Base-by-base conservation (phyloP, 2,329 filamentous ascomycete genomes). In the Exophiala alcalophila region DNA sequence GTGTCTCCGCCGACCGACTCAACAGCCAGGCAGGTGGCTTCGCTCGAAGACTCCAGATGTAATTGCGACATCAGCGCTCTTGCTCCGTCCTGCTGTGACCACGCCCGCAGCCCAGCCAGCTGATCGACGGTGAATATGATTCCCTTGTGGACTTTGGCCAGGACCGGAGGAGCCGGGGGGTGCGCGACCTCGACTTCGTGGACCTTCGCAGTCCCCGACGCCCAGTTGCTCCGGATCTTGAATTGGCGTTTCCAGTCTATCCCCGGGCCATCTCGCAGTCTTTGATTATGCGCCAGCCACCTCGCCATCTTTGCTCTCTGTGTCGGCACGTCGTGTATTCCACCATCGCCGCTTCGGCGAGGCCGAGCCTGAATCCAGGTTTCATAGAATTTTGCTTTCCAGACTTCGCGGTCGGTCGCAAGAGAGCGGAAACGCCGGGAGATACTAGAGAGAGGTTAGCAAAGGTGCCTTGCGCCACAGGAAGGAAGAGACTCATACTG, bases 241-340 rank as follows among this genome's bases (percentile, higher is more conserved):
- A 94, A 97, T 57, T 92, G 85, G 49, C 78, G 77, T 69, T 94
- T 94, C 90, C 90, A 96, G 59, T 92, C 79, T 32, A 77, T 81
- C 14, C 66, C 58, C 4, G 60, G 63, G 9, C 71, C 71, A 45
- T 67, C 65, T 41, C 65, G 67, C 15, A 84, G 72, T 5, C 77
- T 59, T 46, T 76, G 71, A 25, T 75, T 69, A 49, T 84, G 78
- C 36, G 81, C 76, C 23, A 80, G 63, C 80, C 80, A 83, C 61
- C 71, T 76, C 9, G 78, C 76, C 6, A 74, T 58, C 40, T 70
- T 76, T 3, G 76, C 77, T 1, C 74, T 74, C 51, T 77, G 80
- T 32, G 16, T 32, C 11, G 28, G 25, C 4, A 23, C 40, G 10
- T 47, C 38, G 15, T 27, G 20, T n/a, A 20, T 29, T 28, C 35